Percentiles rank a stretch among this genome's conserved stretches.
Evolutionary conservation across 2,329 filamentous ascomycete species (phyloP).

Genomic region (Bipolaris zeicola): DNA sequence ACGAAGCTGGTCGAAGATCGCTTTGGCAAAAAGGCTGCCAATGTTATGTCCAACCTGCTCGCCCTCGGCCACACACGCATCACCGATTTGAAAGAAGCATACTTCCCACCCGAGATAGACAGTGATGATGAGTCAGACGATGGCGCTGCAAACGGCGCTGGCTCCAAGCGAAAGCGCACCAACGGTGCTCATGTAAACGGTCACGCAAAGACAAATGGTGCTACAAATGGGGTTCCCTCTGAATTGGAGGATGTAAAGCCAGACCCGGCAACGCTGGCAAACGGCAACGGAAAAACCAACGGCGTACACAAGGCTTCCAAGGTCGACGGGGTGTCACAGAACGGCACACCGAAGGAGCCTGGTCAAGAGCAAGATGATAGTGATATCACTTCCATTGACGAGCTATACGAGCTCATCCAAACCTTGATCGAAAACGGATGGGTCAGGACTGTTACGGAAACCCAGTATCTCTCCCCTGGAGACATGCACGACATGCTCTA

Average conservation of each 20-base stretch:
- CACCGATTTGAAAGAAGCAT: conserved; percentile 70
- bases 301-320: conserved; percentile 17
- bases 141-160: conserved; percentile 29
- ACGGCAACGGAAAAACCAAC: conserved; percentile 20
- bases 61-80: conserved; percentile 78
- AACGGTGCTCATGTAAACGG: conserved; percentile 33
- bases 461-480: conserved; percentile 60
- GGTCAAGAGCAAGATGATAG: conserved; percentile 26
- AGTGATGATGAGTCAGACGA: conserved; percentile 45
- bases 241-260: conserved; percentile 17
- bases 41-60: conserved; percentile 75
- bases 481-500: conserved; percentile 65
- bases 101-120: conserved; percentile 49
- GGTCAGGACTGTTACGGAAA: conserved; percentile 64
- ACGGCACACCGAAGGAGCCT: conserved; percentile 10
- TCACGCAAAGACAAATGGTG: conserved; percentile 22
- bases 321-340: conserved; percentile 15
- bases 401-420: conserved; percentile 53
- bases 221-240: conserved; percentile 13
- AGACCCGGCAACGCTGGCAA: conserved; percentile 5
- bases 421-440: conserved; percentile 67
- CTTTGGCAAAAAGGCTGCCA: conserved; percentile 75
- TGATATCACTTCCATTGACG: conserved; percentile 46
- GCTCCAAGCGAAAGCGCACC: conserved; percentile 29
- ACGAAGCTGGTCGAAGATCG: conserved; percentile 74